A percentile compares a stretch with the other conserved stretches of the same genome.
Evolutionary conservation across 176 grass and related monocot species (phyloP).

Genomic region (Oryza rufipogon): DNA sequence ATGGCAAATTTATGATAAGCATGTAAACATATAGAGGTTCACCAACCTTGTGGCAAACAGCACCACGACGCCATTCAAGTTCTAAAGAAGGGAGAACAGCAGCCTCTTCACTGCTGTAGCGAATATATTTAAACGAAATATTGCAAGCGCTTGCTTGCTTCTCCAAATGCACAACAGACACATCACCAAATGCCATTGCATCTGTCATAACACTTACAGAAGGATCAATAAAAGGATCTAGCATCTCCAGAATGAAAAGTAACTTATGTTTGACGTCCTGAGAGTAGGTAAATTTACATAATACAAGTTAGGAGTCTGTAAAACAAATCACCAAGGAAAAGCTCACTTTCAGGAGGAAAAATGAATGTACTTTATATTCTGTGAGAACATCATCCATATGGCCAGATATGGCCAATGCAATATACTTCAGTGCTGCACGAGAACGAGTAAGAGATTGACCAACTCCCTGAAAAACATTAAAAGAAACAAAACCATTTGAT

Average conservation of each 20-base stretch:
- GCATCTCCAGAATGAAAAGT: constrained; percentile 96
- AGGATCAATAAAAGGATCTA: constrained; percentile 83
- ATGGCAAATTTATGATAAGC: constrained; percentile 45
- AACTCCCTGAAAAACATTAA: constrained; percentile 58
- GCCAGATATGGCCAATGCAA: constrained; percentile 86
- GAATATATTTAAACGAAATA: constrained; percentile 84
- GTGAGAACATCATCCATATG: constrained; percentile 85
- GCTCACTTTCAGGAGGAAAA: constrained; percentile 31
- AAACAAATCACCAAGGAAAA: constrained; percentile 26
- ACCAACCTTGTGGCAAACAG: constrained; percentile 76
- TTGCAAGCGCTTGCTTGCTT: constrained; percentile 59
- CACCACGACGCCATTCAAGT: constrained; percentile 76
- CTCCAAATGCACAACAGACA: constrained; percentile 66
- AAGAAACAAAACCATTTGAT: constrained; percentile 23
- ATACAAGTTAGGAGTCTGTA: constrained; percentile 47
- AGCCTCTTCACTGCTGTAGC: constrained; percentile 69
- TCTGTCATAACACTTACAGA: constrained; percentile 58
- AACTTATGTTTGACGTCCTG: constrained; percentile 86
- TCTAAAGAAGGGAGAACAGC: constrained; percentile 85
- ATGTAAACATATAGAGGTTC: constrained; percentile 29
- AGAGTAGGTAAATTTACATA: constrained; percentile 45
- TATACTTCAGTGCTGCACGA: constrained; percentile 84
- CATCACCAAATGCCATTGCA: constrained; percentile 62
- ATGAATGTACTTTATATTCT: constrained; percentile 77
- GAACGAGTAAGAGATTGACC: constrained; percentile 63